phyloP scores from a whole-genome alignment of 306 rosid genomes.

The Boehmeria nivea region DNA sequence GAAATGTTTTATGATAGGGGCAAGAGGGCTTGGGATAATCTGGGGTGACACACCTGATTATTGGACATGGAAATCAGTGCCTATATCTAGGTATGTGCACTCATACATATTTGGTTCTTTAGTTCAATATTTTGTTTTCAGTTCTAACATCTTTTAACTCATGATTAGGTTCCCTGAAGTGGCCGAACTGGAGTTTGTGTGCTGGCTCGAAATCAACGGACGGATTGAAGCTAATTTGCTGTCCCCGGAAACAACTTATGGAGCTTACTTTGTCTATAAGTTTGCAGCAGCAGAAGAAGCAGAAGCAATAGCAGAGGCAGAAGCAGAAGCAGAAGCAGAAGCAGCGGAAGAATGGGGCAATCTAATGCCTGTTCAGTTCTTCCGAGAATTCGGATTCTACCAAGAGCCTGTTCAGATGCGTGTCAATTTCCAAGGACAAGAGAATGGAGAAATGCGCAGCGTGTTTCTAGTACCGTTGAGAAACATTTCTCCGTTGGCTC shows the following conservation, averaged over 20 bases:
- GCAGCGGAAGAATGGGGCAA: too few species aligned
- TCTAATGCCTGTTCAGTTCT: background rate
- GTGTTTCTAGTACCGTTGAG: conserved; percentile 8
- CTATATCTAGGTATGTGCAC: background rate
- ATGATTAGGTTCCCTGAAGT: conserved; percentile 21
- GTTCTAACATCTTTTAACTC: background rate
- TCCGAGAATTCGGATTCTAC: too few species aligned
- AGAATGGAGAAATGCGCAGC: background rate
- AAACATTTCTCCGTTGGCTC: background rate
- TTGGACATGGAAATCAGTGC: conserved; percentile 33
- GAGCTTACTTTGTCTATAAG: conserved; percentile 24
- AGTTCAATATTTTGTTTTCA: too few species aligned
- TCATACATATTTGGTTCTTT: background rate
- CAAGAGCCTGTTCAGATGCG: too few species aligned
- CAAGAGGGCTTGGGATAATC: conserved; percentile 26
- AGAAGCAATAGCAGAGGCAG: too few species aligned
- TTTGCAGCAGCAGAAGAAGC: background rate
- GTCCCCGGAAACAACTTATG: conserved; percentile 24
- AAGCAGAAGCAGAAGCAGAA: too few species aligned
- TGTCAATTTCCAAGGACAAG: background rate
- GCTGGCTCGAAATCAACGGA: conserved; percentile 27
- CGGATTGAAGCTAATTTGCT: conserved; percentile 10
- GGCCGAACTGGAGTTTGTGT: conserved; percentile 1
- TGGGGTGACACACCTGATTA: conserved; percentile 22
- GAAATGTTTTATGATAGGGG: conserved; percentile 39